A percentile compares a stretch with the other conserved stretches of the same genome.
Conservation (phyloP, 2,329 filamentous ascomycete genomes). For the Sporothrix curviconia region DNA sequence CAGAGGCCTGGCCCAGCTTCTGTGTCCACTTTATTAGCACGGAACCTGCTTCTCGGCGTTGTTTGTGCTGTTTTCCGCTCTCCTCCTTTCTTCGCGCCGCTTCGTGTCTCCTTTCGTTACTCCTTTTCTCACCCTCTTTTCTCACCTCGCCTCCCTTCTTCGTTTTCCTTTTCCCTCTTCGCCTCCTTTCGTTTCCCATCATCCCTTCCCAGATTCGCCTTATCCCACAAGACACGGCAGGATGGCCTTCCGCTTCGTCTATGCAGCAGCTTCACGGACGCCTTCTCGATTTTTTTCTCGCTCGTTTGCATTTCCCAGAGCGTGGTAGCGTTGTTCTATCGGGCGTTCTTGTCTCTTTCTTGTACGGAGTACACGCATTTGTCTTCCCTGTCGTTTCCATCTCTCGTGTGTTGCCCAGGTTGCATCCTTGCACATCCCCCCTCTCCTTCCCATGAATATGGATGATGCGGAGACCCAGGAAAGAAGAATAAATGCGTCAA, state of each 20-base stretch:
- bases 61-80: background rate
- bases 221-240: no score
- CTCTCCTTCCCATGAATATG: background rate
- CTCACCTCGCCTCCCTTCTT: background rate
- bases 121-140: background rate
- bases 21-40: background rate
- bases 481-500: background rate
- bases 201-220: no score
- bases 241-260: no score
- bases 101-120: background rate
- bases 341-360: background rate
- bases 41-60: background rate
- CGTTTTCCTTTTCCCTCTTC: no score
- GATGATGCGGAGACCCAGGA: background rate
- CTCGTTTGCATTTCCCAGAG: background rate
- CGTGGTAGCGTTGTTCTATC: background rate
- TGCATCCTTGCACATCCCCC: constrained; percentile 6
- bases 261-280: no score
- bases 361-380: no score
- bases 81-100: background rate
- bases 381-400: background rate
- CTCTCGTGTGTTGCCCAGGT: background rate
- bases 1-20: background rate
- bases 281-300: background rate
- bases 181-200: no score